These are phyloP conservation scores for Rutidosis leptorrhynchoides DNA, from an alignment of 129 eudicot genomes.

Conservation along the genomic window DNA sequence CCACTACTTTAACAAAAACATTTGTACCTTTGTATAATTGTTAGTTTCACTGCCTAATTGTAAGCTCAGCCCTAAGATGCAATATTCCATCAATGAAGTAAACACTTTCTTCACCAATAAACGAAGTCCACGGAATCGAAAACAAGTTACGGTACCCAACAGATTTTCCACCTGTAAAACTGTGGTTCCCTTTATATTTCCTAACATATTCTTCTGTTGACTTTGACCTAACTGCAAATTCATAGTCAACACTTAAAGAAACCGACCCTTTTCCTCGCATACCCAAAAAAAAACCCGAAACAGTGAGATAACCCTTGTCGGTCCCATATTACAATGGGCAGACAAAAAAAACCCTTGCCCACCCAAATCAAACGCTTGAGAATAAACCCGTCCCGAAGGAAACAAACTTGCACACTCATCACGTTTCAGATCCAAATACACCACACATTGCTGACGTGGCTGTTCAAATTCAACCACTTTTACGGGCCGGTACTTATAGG, in stretches of 20 bases:
- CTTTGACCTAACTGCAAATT: conserved; percentile 72
- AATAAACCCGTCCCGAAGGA: conserved; percentile 60
- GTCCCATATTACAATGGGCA: conserved; percentile 81
- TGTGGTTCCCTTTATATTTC: conserved; percentile 60
- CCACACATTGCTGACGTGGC: conserved; percentile 76
- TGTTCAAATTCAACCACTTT: conserved; percentile 67
- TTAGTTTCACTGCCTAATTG: conserved; percentile 40
- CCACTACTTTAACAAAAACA: conserved; percentile 2
- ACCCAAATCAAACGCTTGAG: conserved; percentile 76
- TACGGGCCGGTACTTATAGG: conserved; percentile 67
- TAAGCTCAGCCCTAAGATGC: conserved; percentile 66
- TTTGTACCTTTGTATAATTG: conserved; percentile 19
- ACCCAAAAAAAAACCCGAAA: conserved; percentile 81
- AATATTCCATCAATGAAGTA: conserved; percentile 61
- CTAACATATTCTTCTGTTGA: conserved; percentile 44
- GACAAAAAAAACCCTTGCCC: conserved; percentile 84
- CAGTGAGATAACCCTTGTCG: conserved; percentile 60
- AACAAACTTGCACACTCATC: conserved; percentile 60
- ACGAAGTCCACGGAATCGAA: conserved; percentile 55
- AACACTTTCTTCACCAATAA: conserved; percentile 60
- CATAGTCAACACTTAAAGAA: conserved; percentile 66
- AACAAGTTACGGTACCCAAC: conserved; percentile 79
- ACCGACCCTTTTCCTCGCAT: conserved; percentile 72
- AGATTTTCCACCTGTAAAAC: conserved; percentile 78
- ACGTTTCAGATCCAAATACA: conserved; percentile 62